phyloP scores from a whole-genome alignment of 108 stramenopile species.

The Nitzschia palea region DNA sequence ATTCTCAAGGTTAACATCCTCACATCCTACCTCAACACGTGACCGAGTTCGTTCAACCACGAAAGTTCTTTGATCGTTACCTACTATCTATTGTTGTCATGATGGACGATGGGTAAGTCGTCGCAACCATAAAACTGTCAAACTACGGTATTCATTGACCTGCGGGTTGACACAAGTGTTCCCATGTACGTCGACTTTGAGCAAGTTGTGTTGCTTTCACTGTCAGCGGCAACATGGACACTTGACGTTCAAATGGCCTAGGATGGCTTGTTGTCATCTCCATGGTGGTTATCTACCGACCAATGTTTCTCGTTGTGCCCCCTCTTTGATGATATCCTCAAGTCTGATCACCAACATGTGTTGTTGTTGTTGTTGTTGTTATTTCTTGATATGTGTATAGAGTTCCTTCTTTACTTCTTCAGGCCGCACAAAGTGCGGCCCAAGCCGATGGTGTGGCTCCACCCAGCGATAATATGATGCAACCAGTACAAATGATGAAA shows the following conservation, averaged over 20 bases:
- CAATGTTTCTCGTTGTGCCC: background rate
- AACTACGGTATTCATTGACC: background rate
- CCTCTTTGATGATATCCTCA: too few relatives aligned
- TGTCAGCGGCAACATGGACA: background rate
- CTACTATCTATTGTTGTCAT: too few relatives aligned
- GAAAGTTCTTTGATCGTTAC: too few relatives aligned
- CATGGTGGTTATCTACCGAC: too few relatives aligned
- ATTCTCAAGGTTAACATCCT: background rate
- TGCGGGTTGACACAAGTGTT: background rate
- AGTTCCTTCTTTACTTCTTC: conserved; percentile 60
- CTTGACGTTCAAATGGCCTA: background rate
- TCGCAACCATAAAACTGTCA: background rate
- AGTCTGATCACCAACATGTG: too few relatives aligned
- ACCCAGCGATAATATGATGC: background rate
- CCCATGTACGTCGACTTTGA: background rate
- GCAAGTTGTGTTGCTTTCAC: background rate
- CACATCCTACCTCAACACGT: background rate
- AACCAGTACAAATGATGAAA: conserved; percentile 7
- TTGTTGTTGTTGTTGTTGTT: background rate
- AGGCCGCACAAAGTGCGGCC: conserved; percentile 71
- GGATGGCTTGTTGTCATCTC: background rate
- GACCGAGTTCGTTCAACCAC: background rate
- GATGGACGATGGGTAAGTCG: conserved; percentile 3
- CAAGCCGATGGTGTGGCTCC: conserved; percentile 59
- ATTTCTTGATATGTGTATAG: conserved; percentile 18